Evolutionary conservation across 2,329 filamentous ascomycete species (phyloP).

Genomic region (Neofusicoccum umdonicola): DNA sequence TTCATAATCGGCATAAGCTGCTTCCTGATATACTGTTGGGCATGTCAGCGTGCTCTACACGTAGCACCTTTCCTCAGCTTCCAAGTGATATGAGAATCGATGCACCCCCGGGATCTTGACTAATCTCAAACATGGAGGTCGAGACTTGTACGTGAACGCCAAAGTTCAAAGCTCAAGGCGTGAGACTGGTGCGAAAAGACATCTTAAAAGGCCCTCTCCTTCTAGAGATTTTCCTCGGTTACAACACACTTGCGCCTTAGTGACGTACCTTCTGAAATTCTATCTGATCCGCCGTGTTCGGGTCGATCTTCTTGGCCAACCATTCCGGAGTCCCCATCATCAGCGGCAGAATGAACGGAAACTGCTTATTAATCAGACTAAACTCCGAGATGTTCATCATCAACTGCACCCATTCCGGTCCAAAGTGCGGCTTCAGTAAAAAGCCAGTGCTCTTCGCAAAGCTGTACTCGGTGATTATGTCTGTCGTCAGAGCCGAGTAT

Average conservation of each 20-base stretch:
- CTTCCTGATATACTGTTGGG: not conserved
- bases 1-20: not conserved
- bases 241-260: not conserved
- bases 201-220: no score
- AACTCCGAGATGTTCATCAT: not conserved
- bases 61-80: not conserved
- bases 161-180: no score
- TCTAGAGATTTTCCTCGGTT: no score
- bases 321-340: not conserved
- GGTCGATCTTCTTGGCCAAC: not conserved
- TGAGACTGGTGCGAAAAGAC: no score
- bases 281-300: not conserved
- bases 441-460: conserved; percentile 22
- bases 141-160: no score
- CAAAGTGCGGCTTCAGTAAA: conserved; percentile 22
- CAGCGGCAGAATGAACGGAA: conserved; percentile 4
- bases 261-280: not conserved
- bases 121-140: no score
- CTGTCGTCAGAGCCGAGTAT: conserved; percentile 18
- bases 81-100: no score
- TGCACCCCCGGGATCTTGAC: no score
- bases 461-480: conserved; percentile 23
- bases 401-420: not conserved
- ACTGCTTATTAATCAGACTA: conserved; percentile 8
- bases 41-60: not conserved